These are phyloP conservation scores for Ceratocystis alfenasii DNA, from an alignment of 2,329 filamentous ascomycete species.

Conservation along the genomic window DNA sequence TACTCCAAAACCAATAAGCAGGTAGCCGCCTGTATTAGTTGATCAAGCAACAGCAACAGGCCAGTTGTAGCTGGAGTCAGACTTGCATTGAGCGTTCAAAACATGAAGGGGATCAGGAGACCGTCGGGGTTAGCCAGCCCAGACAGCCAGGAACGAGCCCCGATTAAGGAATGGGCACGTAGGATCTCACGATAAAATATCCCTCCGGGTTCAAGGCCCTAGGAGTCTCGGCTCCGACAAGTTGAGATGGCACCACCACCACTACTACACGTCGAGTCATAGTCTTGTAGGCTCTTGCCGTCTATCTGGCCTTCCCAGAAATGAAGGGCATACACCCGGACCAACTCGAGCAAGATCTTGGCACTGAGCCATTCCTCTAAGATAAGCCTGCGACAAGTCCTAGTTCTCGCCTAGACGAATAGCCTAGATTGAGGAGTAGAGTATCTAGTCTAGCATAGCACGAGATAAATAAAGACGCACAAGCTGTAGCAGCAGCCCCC, in stretches of 20 bases:
- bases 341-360: not conserved
- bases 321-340: not conserved
- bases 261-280: not conserved
- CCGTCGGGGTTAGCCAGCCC: not conserved
- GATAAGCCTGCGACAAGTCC: not conserved
- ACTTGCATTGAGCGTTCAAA: slow-evolving; percentile 2
- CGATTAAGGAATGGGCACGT: not conserved
- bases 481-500: not conserved
- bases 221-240: not conserved
- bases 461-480: not conserved
- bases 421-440: not conserved
- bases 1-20: not conserved
- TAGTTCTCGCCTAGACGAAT: not conserved
- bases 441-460: not conserved
- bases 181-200: not conserved
- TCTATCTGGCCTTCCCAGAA: not conserved
- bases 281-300: not conserved
- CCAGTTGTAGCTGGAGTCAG: not conserved
- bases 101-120: not conserved
- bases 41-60: slow-evolving; percentile 4
- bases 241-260: not conserved
- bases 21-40: not conserved
- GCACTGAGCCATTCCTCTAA: not conserved
- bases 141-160: not conserved
- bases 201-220: not conserved